Percentiles rank a stretch among this genome's conserved stretches.
Conservation (phyloP, 2,329 filamentous ascomycete genomes). For the Fusarium succisae region DNA sequence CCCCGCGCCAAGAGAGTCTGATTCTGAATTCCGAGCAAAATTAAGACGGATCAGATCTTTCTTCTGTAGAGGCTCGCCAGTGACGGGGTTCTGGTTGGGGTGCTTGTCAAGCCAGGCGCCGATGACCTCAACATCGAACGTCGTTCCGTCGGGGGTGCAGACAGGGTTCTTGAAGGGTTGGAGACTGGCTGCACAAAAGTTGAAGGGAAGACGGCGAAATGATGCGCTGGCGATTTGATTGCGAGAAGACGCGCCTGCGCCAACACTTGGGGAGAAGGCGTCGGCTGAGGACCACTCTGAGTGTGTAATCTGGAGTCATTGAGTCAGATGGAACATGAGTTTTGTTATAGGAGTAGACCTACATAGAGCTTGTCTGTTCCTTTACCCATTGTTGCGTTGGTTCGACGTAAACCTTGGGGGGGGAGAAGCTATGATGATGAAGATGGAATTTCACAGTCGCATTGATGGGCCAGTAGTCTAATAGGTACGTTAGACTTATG, state of each 20-base stretch:
- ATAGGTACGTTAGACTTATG: constrained; percentile 1
- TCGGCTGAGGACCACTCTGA: constrained; percentile 96
- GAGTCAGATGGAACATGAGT: neutral
- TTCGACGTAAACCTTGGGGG: neutral
- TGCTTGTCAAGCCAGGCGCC: constrained; percentile 94
- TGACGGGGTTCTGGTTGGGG: constrained; percentile 84
- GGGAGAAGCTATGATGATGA: constrained; percentile 21
- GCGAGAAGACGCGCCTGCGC: constrained; percentile 69
- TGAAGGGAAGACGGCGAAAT: constrained; percentile 94
- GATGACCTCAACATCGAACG: constrained; percentile 96
- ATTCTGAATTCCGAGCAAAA: constrained; percentile 89
- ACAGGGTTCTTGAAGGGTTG: constrained; percentile 96
- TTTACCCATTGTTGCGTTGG: constrained; percentile 50
- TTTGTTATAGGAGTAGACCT: constrained; percentile 11
- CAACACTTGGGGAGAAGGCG: constrained; percentile 83
- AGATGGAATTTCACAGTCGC: constrained; percentile 14
- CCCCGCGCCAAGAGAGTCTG: constrained; percentile 58
- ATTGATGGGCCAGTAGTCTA: neutral
- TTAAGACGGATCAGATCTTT: constrained; percentile 90
- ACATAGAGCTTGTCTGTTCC: constrained; percentile 59
- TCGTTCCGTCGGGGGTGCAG: constrained; percentile 85
- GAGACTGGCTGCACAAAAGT: constrained; percentile 95
- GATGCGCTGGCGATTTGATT: constrained; percentile 58
- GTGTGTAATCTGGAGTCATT: constrained; percentile 76
- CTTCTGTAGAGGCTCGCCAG: constrained; percentile 79